Base-by-base conservation (phyloP, 192 early-diverging fungal genomes). In the Coemansia sp. region DNA sequence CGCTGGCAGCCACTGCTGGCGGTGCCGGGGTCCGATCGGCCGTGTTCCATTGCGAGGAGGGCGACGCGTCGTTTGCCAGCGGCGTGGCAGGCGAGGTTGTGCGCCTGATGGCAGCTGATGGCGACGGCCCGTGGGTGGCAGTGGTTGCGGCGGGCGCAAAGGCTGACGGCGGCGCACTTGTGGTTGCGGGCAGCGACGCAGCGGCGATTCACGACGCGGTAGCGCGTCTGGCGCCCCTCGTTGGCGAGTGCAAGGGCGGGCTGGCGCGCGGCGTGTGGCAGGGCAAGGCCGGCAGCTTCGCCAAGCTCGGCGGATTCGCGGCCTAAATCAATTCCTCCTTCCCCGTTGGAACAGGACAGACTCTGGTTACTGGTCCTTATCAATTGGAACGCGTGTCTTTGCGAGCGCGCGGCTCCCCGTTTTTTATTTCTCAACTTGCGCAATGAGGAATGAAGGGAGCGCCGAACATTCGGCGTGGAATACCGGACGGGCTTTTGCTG, bases 21-120 rank as follows among this genome's bases (percentile, higher is more conserved):
- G 14, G 4, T 10, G n/a, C 18, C 15, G 27, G 26, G 11, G 22
- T n/a, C 10, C 37, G 41, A 33, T 23, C 29, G n/a, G 36, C 46
- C 2, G 46, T 47, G 5, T 64, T 56, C 26, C 53, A 64, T 34
- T 51, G 61, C 23, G 61, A 64, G 28, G 61, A 56, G 15, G 61
- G 61, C 10, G 61, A 64, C 14, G 55, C 40, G 22, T 29, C 40
- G 36, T 64, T 56, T 47, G 50, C 59, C n/a, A 53, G 15, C 27
- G 23, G 50, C 30, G 28, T 53, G 9, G 59, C 30, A 17, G 54
- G 26, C 14, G 59, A 61, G 30, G 23, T 60, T 7, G 41, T 24
- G 8, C 40, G 33, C 22, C 35, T 53, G 45, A 53, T 61, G 50
- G 17, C 27, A 2, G 40, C 32, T 13, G 18, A 13, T 19, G 42